Percentiles rank a stretch among this genome's conserved stretches.
phyloP scores from a whole-genome alignment of 164 flowering plant genomes.

The Nelumbo lutea region DNA sequence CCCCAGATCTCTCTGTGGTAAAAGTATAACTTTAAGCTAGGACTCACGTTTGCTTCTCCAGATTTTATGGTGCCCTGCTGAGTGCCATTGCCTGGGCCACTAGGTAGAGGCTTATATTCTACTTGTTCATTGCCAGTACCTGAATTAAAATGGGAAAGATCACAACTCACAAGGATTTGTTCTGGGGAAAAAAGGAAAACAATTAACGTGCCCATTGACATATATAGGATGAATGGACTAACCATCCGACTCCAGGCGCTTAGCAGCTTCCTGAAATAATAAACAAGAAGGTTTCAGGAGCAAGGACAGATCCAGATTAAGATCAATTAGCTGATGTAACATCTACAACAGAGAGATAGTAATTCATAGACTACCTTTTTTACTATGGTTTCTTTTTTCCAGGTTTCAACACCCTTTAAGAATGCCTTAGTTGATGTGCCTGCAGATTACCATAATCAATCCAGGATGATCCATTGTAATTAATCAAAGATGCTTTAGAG shows the following conservation, averaged over 20 bases:
- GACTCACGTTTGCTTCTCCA: constrained; percentile 41
- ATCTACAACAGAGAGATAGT: neutral
- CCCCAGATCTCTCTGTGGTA: too few species aligned
- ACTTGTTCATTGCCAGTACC: constrained; percentile 41
- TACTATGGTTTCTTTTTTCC: constrained; percentile 85
- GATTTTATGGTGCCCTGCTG: constrained; percentile 22
- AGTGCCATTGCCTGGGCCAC: constrained; percentile 45
- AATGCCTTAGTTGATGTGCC: constrained; percentile 92
- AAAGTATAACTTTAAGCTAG: too few species aligned
- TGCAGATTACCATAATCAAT: constrained; percentile 21
- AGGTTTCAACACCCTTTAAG: constrained; percentile 83
- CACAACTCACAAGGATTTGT: too few species aligned
- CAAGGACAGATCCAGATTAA: neutral
- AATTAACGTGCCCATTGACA: too few species aligned
- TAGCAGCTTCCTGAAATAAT: constrained; percentile 71
- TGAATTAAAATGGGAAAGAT: constrained; percentile 7
- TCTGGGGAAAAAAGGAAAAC: neutral
- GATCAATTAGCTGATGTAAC: neutral
- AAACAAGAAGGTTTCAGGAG: constrained; percentile 8
- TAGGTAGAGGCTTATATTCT: constrained; percentile 74
- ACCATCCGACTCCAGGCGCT: constrained; percentile 53
- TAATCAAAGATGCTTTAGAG: neutral
- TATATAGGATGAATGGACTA: constrained; percentile 9
- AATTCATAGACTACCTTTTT: constrained; percentile 47
- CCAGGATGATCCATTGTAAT: too few species aligned